phyloP scores from a whole-genome alignment of 2,329 filamentous ascomycete species.

The Pseudogymnoascus sp. region DNA sequence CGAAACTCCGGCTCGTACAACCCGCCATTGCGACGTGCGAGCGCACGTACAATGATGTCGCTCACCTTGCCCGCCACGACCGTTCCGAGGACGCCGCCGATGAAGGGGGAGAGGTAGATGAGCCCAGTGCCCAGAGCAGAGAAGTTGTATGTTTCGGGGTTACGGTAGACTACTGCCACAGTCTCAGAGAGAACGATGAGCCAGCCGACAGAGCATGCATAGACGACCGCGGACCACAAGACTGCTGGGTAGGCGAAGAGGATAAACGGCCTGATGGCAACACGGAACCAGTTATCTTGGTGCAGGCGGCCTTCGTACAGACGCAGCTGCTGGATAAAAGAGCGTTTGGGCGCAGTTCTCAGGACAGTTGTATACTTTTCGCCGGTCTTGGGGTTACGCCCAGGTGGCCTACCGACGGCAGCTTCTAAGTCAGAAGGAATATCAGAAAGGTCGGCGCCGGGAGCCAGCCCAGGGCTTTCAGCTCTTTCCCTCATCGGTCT shows the following conservation, averaged over 20 bases:
- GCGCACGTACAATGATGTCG: constrained; percentile 73
- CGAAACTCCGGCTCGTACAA: constrained; percentile 93
- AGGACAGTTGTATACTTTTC: constrained; percentile 51
- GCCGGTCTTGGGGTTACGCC: neutral
- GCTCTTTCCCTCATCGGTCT: neutral
- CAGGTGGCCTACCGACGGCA: neutral
- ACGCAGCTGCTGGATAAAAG: constrained; percentile 67
- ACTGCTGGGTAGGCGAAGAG: constrained; percentile 83
- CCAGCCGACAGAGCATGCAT: constrained; percentile 87
- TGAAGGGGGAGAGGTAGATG: constrained; percentile 82
- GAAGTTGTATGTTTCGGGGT: constrained; percentile 68
- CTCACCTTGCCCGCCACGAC: constrained; percentile 83
- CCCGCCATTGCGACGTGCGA: constrained; percentile 82
- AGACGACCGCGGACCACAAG: constrained; percentile 79
- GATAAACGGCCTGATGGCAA: constrained; percentile 72
- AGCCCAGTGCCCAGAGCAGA: constrained; percentile 72
- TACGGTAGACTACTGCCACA: constrained; percentile 71
- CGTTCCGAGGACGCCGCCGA: constrained; percentile 84
- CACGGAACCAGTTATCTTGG: constrained; percentile 71
- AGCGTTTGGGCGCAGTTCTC: constrained; percentile 57
- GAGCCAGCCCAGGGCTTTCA: neutral
- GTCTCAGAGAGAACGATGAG: constrained; percentile 90
- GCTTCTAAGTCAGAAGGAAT: neutral
- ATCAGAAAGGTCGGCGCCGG: neutral
- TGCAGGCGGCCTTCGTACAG: constrained; percentile 73